Evolutionary conservation across 805 yeast species (phyloP).

Genomic region (Monosporozyma servazzii): DNA sequence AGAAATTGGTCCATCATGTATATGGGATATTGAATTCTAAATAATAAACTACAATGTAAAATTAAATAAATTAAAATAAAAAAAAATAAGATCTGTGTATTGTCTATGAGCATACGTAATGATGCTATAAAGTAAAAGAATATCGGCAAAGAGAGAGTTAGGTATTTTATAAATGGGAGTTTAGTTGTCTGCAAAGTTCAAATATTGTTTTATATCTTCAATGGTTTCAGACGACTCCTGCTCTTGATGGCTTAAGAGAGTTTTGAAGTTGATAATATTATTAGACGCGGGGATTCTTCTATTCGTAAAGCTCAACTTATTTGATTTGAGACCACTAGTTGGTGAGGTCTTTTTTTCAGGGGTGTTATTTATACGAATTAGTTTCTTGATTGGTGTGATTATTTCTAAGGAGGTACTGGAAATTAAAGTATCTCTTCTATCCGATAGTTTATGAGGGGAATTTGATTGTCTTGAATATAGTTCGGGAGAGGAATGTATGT

Average conservation of each 20-base stretch:
- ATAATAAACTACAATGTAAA: background rate
- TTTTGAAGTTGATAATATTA: constrained; percentile 5
- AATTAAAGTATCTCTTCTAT: background rate
- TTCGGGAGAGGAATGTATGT: background rate
- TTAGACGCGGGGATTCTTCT: constrained; percentile 2
- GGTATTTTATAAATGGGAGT: background rate
- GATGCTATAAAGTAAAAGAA: background rate
- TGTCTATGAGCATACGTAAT: background rate
- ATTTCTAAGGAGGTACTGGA: constrained; percentile 14
- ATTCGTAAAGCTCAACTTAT: background rate
- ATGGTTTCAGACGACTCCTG: constrained; percentile 10
- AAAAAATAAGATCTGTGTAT: background rate
- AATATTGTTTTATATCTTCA: constrained; percentile 20
- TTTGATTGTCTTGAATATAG: background rate
- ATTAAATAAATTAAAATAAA: background rate
- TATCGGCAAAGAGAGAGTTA: background rate
- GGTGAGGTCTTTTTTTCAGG: constrained; percentile 9
- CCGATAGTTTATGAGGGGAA: background rate
- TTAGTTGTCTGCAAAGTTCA: constrained; percentile 19
- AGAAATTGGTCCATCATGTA: constrained; percentile 70
- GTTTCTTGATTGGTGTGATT: constrained; percentile 21
- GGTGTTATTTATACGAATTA: constrained; percentile 16
- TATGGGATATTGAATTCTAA: constrained; percentile 55
- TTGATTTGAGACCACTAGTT: background rate
- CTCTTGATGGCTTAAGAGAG: background rate